Conservation (phyloP, 345 rosid genomes). For the Melastoma malabathricum region DNA sequence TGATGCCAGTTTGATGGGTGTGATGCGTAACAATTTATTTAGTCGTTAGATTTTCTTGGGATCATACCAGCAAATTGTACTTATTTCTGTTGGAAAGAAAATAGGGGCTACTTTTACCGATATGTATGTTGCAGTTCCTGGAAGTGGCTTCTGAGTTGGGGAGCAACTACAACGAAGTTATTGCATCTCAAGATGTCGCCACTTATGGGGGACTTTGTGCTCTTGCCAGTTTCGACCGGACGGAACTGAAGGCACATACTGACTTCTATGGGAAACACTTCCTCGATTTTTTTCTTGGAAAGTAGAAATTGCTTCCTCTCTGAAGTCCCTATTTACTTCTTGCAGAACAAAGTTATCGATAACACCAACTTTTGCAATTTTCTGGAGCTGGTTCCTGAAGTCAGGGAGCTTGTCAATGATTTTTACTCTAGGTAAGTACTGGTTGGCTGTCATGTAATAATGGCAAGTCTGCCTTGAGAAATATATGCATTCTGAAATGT, state of each 20-base stretch:
- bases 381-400: constrained; percentile 97
- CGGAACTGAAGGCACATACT: constrained; percentile 70
- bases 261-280: background rate
- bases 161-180: constrained; percentile 69
- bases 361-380: constrained; percentile 79
- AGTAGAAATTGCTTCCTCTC: constrained; percentile 10
- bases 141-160: constrained; percentile 90
- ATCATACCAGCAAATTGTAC: background rate
- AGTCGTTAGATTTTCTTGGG: too few relatives aligned
- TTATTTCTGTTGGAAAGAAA: background rate
- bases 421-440: constrained; percentile 75
- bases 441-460: too few relatives aligned
- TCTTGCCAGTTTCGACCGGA: constrained; percentile 91
- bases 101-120: background rate
- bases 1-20: too few relatives aligned
- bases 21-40: too few relatives aligned
- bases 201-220: constrained; percentile 98
- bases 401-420: constrained; percentile 90
- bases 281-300: constrained; percentile 2
- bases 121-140: constrained; percentile 49
- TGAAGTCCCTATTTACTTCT: constrained; percentile 10
- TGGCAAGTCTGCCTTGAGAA: too few relatives aligned
- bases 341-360: constrained; percentile 89
- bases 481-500: too few relatives aligned
- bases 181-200: constrained; percentile 98